Base-by-base conservation (phyloP, 371 early-diverging fungal species). In the Nematocida minor region DNA sequence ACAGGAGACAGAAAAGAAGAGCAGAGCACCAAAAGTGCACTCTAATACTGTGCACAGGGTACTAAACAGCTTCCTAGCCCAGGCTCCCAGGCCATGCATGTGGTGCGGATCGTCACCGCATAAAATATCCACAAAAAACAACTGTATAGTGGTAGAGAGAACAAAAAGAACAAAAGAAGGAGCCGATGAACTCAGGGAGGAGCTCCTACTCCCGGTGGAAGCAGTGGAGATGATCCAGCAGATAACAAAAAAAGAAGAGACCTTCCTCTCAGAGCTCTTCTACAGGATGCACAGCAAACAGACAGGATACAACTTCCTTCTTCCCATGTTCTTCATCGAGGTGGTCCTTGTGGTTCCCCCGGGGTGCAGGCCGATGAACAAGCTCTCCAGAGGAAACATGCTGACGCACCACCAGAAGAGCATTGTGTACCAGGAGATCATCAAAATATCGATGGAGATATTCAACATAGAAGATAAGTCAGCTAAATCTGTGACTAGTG, bases 271-370 rank as follows among this genome's bases (percentile, higher is more conserved):
- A 20, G 31, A 32, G 25, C 29, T 74, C 11, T 74, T 74, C 32
- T n/a, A 18, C 2, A 40, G 2, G 11, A 41, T 31, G 40, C 22
- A 74, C 55, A 1, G 20, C 51, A 74, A 74, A 2, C n/a, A 27
- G 2, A 7, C 6, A 2, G 64, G 64, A 0, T 0, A 0, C 0
- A 74, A 74, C 53, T 66, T 74, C 40, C 48, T 74, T 0, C 4
- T 64, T n/a, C 66, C 77, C 0, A n/a, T 64, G 54, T 74, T 74
- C 36, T 74, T 74, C 38, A 27, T 74, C n/a, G 77, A 74, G 47
- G 49, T 66, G 2, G 47, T 74, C 2, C n/a, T 32, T 4, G 64
- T 74, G 22, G 49, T 66, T 1, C 66, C 77, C 1, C n/a, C 20
- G 20, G 27, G 11, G 47, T 51, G 44, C 47, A 1, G 77, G 1